Evolutionary conservation across 768 basidiomycete species (phyloP), one percentile per base, ranked within the genome.

Genomic region (Mrakia frigida): DNA sequence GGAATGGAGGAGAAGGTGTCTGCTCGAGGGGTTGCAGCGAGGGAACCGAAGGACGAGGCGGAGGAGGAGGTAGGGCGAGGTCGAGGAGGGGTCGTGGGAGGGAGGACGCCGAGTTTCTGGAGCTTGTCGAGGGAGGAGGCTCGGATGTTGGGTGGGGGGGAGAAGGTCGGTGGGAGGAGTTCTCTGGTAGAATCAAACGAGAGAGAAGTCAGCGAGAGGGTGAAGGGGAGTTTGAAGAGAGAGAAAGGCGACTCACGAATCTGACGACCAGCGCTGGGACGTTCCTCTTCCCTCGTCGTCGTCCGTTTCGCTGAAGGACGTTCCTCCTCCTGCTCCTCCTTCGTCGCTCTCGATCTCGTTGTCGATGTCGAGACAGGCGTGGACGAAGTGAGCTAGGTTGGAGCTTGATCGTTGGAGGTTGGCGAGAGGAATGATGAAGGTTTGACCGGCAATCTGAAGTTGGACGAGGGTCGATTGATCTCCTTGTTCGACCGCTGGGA

Each of bases 91-190:
- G 50, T 50, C n/a, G 46, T 60, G 21, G 76, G 72, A 2, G 76
- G 76, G 28, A 77, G 63, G 18, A 77, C 37, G 23, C 76, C 76
- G 25, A 77, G 71, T 70, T 73, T 72, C 39, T 73, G 43, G 25
- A 77, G 71, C 35, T 77, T 77, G 63, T 61, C 61, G 39, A 77
- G 31, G n/a, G 71, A 77, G 13, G 76, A 73, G 21, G 70, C 70
- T n/a, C 76, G 70, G 13, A 77, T 46, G 63, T 73, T 73, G 16
- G 61, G 35, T 0, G 65, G 71, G 7, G 71, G 76, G 5, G 70
- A 41, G 18, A 70, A 70, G 3, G 56, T 60, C 0, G 70, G 61
- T 10, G 60, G 61, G 1, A 53, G 63, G 21, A 73, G 43, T 14
- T 68, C 65, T 25, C 70, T 72, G 39, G 0, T 11, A 6, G 63